These are phyloP conservation scores for Stachybotrys chlorohalonatus DNA, from an alignment of 2,329 filamentous ascomycete genomes.

Conservation along the genomic window DNA sequence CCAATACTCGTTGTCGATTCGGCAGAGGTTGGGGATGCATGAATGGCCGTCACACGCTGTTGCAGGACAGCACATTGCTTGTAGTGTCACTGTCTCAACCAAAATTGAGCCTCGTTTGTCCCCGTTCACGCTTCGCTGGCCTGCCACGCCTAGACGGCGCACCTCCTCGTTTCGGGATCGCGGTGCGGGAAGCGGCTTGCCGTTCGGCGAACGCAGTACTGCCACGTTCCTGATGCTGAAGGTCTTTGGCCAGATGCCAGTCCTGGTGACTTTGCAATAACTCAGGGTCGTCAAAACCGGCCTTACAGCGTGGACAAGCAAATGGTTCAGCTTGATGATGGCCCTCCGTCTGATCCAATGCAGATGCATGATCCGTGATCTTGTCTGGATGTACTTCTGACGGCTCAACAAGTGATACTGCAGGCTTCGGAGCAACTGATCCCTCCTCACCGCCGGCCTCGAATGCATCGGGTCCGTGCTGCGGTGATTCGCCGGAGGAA, in stretches of 20 bases:
- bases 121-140: slow-evolving; percentile 38
- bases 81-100: slow-evolving; percentile 27
- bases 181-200: slow-evolving; percentile 19
- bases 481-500: slow-evolving; percentile 17
- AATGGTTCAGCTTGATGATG: slow-evolving; percentile 10
- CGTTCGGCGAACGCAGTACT: slow-evolving; percentile 32
- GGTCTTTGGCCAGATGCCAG: slow-evolving; percentile 87
- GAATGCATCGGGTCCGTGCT: slow-evolving; percentile 9
- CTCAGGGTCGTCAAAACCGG: slow-evolving; percentile 46
- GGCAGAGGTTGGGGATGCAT: neutral
- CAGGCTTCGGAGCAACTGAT: neutral
- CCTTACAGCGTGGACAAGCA: slow-evolving; percentile 57
- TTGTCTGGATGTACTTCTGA: neutral
- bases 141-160: slow-evolving; percentile 31
- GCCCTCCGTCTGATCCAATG: neutral
- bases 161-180: slow-evolving; percentile 19
- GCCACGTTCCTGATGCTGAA: slow-evolving; percentile 58
- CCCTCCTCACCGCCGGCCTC: slow-evolving; percentile 8
- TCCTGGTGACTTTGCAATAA: slow-evolving; percentile 71
- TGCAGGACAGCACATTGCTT: neutral
- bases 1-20: neutral
- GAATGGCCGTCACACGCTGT: neutral
- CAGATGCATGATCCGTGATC: neutral
- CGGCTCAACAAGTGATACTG: neutral
- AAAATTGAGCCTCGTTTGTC: slow-evolving; percentile 53